Percentiles rank a stretch among this genome's conserved stretches.
phyloP scores from a whole-genome alignment of 805 yeast genomes.

The Candida arabinofermentans region DNA sequence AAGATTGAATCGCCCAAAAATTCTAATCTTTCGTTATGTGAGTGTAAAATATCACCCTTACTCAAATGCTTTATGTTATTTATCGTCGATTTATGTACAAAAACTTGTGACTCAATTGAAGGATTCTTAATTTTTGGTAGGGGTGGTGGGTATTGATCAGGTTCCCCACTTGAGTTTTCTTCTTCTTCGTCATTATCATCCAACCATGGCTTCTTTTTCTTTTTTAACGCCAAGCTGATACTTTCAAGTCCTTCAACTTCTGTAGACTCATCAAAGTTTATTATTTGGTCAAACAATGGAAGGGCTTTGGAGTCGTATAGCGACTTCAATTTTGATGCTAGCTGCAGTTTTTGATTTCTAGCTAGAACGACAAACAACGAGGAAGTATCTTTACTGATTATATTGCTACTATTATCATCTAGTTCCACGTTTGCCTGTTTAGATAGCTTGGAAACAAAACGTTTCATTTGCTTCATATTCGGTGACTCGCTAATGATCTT shows the following conservation, averaged over 20 bases:
- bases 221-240: constrained; percentile 11
- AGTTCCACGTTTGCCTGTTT: constrained; percentile 7
- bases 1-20: constrained; percentile 87
- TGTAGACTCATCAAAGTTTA: constrained; percentile 35
- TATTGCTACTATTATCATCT: constrained; percentile 19
- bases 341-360: constrained; percentile 48
- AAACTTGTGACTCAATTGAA: constrained; percentile 62
- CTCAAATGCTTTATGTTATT: constrained; percentile 53
- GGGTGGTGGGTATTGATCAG: constrained; percentile 52
- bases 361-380: constrained; percentile 48
- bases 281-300: constrained; percentile 52
- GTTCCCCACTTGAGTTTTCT: neutral
- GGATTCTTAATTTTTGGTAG: constrained; percentile 65
- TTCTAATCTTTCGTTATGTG: constrained; percentile 85
- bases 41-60: constrained; percentile 51
- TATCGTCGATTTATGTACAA: constrained; percentile 73
- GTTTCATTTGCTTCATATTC: constrained; percentile 38
- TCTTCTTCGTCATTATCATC: neutral
- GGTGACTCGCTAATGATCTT: constrained; percentile 57
- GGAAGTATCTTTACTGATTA: constrained; percentile 22
- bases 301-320: constrained; percentile 45
- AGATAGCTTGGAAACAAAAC: neutral
- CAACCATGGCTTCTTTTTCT: neutral
- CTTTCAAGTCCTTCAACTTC: constrained; percentile 16
- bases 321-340: constrained; percentile 59